A percentile compares a stretch with the other conserved stretches of the same genome.
Evolutionary conservation across 164 flowering plant genomes (phyloP).

Genomic region (Malania oleifera): DNA sequence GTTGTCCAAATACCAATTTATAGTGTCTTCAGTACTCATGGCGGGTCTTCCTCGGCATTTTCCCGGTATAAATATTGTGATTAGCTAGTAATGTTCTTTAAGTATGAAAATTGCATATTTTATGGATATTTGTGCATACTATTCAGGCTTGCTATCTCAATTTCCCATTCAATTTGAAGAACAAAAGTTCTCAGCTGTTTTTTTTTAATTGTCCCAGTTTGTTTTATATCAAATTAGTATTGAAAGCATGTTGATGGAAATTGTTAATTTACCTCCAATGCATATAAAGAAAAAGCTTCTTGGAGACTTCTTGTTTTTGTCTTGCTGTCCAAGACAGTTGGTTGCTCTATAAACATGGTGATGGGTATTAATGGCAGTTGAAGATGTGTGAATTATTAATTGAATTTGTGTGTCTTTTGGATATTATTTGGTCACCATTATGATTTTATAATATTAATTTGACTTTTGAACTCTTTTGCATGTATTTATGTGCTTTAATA

Average conservation of each 20-base stretch:
- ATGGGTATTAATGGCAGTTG: too few species aligned
- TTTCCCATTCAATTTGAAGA: neutral
- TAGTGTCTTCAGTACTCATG: constrained; percentile 78
- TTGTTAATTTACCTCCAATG: neutral
- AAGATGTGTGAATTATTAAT: too few species aligned
- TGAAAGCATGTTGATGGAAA: neutral
- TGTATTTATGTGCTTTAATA: too few species aligned
- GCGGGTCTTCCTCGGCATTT: constrained; percentile 79
- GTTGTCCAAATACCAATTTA: constrained; percentile 57
- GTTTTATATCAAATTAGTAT: neutral
- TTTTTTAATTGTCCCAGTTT: neutral
- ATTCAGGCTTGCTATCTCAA: neutral
- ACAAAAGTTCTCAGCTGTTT: neutral
- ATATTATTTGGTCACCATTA: too few species aligned
- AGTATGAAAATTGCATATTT: neutral
- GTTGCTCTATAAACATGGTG: too few species aligned
- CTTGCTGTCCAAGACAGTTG: too few species aligned
- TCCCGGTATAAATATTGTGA: constrained; percentile 47
- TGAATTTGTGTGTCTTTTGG: too few species aligned
- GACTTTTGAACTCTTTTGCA: too few species aligned
- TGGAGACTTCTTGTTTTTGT: too few species aligned
- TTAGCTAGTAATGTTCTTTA: neutral
- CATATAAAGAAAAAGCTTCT: too few species aligned
- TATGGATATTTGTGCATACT: neutral
- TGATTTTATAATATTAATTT: too few species aligned